Conservation (phyloP, 2,329 filamentous ascomycete genomes). For the Aspergillus sp. region DNA sequence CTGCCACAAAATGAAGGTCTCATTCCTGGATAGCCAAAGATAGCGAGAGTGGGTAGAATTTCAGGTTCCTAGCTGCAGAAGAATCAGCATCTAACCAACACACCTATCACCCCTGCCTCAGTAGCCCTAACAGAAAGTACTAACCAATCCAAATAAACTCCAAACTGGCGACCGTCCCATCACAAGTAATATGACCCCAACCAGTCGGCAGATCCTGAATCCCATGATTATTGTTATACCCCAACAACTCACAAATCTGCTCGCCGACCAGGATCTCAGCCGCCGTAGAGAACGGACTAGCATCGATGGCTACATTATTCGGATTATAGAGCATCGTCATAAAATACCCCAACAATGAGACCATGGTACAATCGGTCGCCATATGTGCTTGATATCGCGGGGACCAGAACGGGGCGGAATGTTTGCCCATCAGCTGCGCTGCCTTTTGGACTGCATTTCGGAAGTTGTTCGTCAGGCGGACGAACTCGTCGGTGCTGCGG, state of each 20-base stretch:
- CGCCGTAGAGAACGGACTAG: constrained; percentile 47
- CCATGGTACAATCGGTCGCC: constrained; percentile 45
- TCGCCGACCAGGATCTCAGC: constrained; percentile 48
- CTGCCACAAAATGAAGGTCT: constrained; percentile 28
- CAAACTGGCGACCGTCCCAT: constrained; percentile 49
- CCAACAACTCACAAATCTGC: constrained; percentile 48
- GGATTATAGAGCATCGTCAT: constrained; percentile 54
- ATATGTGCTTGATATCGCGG: constrained; percentile 50
- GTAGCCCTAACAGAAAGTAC: not conserved
- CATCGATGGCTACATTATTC: constrained; percentile 51
- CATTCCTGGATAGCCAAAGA: constrained; percentile 29
- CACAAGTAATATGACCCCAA: constrained; percentile 51
- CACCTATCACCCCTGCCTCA: too few species aligned
- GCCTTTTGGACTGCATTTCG: constrained; percentile 36
- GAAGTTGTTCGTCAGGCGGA: constrained; percentile 34
- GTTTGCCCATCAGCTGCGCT: constrained; percentile 41
- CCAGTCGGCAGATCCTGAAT: constrained; percentile 16
- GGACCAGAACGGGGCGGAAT: constrained; percentile 47
- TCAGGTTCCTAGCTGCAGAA: constrained; percentile 44
- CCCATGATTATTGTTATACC: constrained; percentile 40
- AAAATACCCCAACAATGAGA: constrained; percentile 47
- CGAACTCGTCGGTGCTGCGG: not conserved
- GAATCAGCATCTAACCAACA: not conserved
- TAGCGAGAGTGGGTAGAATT: constrained; percentile 48
- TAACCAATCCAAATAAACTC: constrained; percentile 47